A percentile compares a stretch with the other conserved stretches of the same genome.
These are phyloP conservation scores for Penicillium riverlandense DNA, from an alignment of 495 filamentous ascomycete species.

Conservation along the genomic window DNA sequence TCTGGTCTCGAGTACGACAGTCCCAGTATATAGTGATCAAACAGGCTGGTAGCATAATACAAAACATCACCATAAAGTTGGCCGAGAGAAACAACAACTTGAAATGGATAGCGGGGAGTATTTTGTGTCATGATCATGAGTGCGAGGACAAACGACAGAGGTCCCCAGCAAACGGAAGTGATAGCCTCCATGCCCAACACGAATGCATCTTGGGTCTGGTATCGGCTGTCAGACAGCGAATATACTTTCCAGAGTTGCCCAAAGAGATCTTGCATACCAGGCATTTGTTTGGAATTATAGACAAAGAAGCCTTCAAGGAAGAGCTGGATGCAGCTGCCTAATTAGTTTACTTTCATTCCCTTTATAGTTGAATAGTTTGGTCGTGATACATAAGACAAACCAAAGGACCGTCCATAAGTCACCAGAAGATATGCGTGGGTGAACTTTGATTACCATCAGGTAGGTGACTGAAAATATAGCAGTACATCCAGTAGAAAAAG, in stretches of 20 bases:
- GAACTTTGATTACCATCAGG: not conserved
- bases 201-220: conserved; percentile 63
- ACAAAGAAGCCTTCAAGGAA: conserved; percentile 73
- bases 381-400: not conserved
- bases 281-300: conserved; percentile 44
- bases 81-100: conserved; percentile 59
- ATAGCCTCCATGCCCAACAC: conserved; percentile 71
- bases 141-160: conserved; percentile 59
- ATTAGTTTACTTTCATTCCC: not conserved
- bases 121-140: conserved; percentile 46
- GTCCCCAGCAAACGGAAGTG: conserved; percentile 70
- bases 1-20: conserved; percentile 63
- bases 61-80: conserved; percentile 78
- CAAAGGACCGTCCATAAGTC: conserved; percentile 1
- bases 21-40: conserved; percentile 46
- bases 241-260: conserved; percentile 83
- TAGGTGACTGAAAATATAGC: not conserved
- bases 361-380: too few relatives aligned
- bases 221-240: conserved; percentile 67
- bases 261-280: conserved; percentile 42
- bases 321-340: conserved; percentile 57
- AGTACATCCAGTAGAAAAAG: conserved; percentile 1
- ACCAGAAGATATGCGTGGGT: not conserved
- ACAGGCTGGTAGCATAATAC: conserved; percentile 69
- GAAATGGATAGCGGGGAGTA: conserved; percentile 56